A percentile compares a stretch with the other conserved stretches of the same genome.
Evolutionary conservation across 306 rosid genomes (phyloP).

Genomic region (Corylus americana): DNA sequence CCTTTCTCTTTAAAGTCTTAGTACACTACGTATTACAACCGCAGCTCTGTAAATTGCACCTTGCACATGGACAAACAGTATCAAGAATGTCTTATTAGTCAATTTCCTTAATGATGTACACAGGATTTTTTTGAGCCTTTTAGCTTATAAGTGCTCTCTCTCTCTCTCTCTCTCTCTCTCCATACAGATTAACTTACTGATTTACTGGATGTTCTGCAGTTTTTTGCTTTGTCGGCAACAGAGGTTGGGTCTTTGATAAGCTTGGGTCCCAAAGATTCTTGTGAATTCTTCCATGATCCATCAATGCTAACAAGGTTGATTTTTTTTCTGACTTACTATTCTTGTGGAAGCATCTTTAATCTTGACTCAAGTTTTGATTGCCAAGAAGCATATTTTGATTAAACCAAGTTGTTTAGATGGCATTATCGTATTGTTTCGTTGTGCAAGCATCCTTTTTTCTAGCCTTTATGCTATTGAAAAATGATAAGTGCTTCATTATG

Average conservation of each 20-base stretch:
- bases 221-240: conserved; percentile 73
- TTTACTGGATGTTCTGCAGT: conserved; percentile 40
- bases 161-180: conserved; percentile 23
- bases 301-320: conserved; percentile 77
- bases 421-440: conserved; percentile 8
- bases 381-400: conserved; percentile 20
- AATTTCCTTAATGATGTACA: not conserved
- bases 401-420: conserved; percentile 17
- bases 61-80: conserved; percentile 11
- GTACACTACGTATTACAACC: not conserved
- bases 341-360: not conserved
- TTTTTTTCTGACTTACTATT: conserved; percentile 5
- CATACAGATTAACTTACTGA: conserved; percentile 14
- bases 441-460: not conserved
- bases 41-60: not conserved
- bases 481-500: conserved; percentile 24
- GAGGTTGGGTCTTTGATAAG: conserved; percentile 89
- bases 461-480: conserved; percentile 17
- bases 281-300: conserved; percentile 94
- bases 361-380: conserved; percentile 12
- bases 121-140: conserved; percentile 14
- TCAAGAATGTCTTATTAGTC: conserved; percentile 14
- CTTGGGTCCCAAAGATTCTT: conserved; percentile 77
- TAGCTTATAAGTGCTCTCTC: conserved; percentile 9
- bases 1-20: not conserved